Evolutionary conservation across 2,329 filamentous ascomycete genomes (phyloP), one percentile per base, ranked within the genome.

Genomic region (Penicillium thymicola): DNA sequence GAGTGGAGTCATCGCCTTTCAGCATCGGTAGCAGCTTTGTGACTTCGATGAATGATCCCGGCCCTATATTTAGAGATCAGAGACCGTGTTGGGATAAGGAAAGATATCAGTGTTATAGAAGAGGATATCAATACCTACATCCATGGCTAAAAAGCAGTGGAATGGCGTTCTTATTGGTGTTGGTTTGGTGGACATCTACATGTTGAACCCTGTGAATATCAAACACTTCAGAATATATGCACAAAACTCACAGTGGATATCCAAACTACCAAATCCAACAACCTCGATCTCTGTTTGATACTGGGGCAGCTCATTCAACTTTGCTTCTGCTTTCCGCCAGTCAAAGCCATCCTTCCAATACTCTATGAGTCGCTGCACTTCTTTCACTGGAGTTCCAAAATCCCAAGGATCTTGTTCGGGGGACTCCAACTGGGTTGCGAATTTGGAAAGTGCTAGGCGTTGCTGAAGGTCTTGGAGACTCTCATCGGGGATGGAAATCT

Each of bases 81-180:
- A 28, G 11, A 32, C 4, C 10, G 11, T 3, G 23, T 7, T 9
- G 2, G 9, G 5, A n/a, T 45, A 16, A 14, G 16, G 28, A 11
- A 38, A 32, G 14, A 11, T 11, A 23, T 23, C 2, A 13, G 13
- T 23, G 21, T 10, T 25, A 32, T 21, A 13, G 2, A 38, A n/a
- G 10, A 21, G 9, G 6, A 40, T 2, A n/a, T n/a, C 16, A 13
- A n/a, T n/a, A 60, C 70, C 49, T 69, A 78, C 80, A 89, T 28
- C 86, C 86, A 66, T 89, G 87, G 16, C 79, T 77, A 67, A 90
- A 89, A 1, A 90, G 70, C n/a, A 90, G 66, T 0, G 88, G 87
- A 42, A 90, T 83, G 1, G 85, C 84, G n/a, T 77, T 76, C 3
- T 78, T 64, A 1, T 74, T 74, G 1, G 72, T 65, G 62, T 81